These are phyloP conservation scores for Candida chauliodis DNA, from an alignment of 805 yeast species.

Conservation along the genomic window DNA sequence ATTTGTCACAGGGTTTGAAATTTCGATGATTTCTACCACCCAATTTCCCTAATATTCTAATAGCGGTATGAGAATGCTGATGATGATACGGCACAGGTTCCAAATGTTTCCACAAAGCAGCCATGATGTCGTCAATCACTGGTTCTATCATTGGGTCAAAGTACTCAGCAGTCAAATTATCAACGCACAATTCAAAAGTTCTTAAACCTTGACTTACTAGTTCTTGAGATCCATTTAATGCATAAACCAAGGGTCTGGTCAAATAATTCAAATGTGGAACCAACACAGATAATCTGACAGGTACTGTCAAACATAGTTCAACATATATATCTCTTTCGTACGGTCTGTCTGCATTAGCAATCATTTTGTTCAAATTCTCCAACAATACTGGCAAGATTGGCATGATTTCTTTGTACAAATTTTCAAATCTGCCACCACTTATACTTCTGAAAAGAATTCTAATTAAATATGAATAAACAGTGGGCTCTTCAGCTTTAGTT, in stretches of 20 bases:
- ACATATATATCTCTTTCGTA: constrained; percentile 93
- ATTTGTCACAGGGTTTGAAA: constrained; percentile 68
- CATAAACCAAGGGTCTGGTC: constrained; percentile 88
- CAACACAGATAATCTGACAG: constrained; percentile 87
- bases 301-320: constrained; percentile 91
- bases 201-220: constrained; percentile 91
- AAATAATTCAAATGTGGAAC: constrained; percentile 88
- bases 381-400: constrained; percentile 84
- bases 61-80: constrained; percentile 91
- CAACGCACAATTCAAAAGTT: constrained; percentile 93
- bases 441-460: constrained; percentile 89
- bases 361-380: constrained; percentile 80
- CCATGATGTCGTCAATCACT: constrained; percentile 89
- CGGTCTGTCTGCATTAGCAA: constrained; percentile 78
- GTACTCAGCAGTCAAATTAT: constrained; percentile 91
- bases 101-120: constrained; percentile 85
- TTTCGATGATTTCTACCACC: constrained; percentile 95
- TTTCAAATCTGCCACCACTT: constrained; percentile 96
- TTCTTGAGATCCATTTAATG: constrained; percentile 86
- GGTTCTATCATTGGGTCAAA: constrained; percentile 98
- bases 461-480: constrained; percentile 82
- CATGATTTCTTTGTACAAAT: constrained; percentile 85
- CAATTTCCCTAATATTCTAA: constrained; percentile 86
- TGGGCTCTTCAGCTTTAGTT: constrained; percentile 85
- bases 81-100: constrained; percentile 93